Base-by-base conservation (phyloP, 257 asterid species). In the Solanum clarkiae region DNA sequence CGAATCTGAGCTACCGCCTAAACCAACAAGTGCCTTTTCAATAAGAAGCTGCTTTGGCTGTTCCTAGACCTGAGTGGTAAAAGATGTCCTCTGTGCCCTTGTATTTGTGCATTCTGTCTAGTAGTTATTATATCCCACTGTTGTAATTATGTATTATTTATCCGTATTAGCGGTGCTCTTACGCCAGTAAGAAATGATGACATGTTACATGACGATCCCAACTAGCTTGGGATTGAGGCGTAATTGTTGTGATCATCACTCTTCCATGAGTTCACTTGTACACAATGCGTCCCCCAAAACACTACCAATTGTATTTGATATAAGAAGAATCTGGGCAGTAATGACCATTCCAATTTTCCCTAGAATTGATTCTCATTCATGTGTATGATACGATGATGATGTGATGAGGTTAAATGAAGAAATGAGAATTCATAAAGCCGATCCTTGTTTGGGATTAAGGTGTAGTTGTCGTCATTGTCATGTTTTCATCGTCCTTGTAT, bases 1-100 rank as follows among this genome's bases (percentile, higher is more conserved):
- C 2, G 53, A 86, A 74, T 62, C 87, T 15, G 84, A 85, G 68
- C 70, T 87, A 81, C 86, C 84, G n/a, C 51, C 86, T 0, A 87
- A 14, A 15, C 84, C 74, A 12, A 20, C 90, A 3, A 84, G 81
- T 20, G 8, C 36, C 12, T 88, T 89, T 72, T 91, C 93, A 10
- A 20, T 92, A n/a, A 79, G 81, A 80, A 60, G 56, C 55, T 93
- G 94, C 85, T 93, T 94, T 86, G 97, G 98, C 56, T 94, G 97
- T 88, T 91, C 97, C 51, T 95, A 94, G 91, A 87, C 75, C 80
- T 24, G 82, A 51, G 40, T 16, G 63, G 63, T 53, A 26, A 77
- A 70, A 32, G 47, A 16, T 51, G 65, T 77, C 22, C 65, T 26
- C 47, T 51, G 82, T 77, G 26, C 26, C 59, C 17, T 29, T 14